Percentiles rank a stretch among this genome's conserved stretches.
Evolutionary conservation across 2,329 filamentous ascomycete species (phyloP).

Genomic region (Aspergillus pseudoviridinutans): DNA sequence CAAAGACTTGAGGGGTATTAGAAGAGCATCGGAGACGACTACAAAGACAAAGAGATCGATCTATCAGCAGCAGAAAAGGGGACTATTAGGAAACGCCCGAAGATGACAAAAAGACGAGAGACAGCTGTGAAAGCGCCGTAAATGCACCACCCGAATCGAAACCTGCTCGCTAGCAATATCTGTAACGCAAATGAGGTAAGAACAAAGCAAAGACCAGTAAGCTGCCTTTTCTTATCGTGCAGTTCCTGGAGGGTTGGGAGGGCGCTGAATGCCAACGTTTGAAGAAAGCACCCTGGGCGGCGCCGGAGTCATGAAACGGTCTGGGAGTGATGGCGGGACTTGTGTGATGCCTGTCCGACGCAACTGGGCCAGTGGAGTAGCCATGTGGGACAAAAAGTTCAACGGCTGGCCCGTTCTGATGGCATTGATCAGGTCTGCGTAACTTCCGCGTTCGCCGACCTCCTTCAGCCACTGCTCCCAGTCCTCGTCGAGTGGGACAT

Average conservation of each 20-base stretch:
- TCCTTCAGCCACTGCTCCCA: slow-evolving; percentile 60
- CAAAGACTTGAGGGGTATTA: not conserved
- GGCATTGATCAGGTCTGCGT: slow-evolving; percentile 38
- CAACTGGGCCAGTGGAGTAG: slow-evolving; percentile 14
- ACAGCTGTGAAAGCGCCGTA: slow-evolving; percentile 21
- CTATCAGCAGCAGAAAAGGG: not conserved
- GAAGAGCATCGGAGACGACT: not conserved
- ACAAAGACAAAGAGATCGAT: not conserved
- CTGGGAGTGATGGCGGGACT: slow-evolving; percentile 15
- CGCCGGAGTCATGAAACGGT: slow-evolving; percentile 20
- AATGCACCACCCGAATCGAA: slow-evolving; percentile 15
- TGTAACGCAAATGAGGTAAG: slow-evolving; percentile 7
- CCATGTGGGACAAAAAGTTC: slow-evolving; percentile 24
- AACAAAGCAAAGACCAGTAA: slow-evolving; percentile 11
- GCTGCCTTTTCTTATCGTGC: slow-evolving; percentile 20
- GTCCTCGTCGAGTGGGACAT: slow-evolving; percentile 43
- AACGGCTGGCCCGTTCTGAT: slow-evolving; percentile 36
- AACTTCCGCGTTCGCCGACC: slow-evolving; percentile 48
- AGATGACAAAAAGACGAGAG: not conserved
- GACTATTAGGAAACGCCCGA: not conserved
- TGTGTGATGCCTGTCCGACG: slow-evolving; percentile 15
- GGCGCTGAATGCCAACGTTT: slow-evolving; percentile 18
- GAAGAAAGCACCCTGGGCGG: slow-evolving; percentile 19
- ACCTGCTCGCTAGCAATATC: slow-evolving; percentile 2
- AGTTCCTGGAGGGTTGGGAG: slow-evolving; percentile 22